phyloP scores from a whole-genome alignment of 257 asterid species.

The Capsicum rhomboideum region DNA sequence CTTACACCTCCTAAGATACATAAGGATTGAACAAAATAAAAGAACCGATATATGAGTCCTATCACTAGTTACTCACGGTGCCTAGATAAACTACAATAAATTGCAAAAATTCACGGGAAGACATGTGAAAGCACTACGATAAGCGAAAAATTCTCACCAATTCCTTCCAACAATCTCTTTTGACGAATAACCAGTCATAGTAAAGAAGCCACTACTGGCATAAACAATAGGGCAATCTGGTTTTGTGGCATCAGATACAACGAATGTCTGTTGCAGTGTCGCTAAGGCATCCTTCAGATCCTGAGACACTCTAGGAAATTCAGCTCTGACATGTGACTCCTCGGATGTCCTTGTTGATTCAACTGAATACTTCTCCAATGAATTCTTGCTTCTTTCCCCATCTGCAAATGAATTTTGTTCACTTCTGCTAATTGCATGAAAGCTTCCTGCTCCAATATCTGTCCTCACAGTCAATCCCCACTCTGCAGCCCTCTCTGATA shows the following conservation, averaged over 20 bases:
- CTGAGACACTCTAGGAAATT: constrained; percentile 73
- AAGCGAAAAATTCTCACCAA: constrained; percentile 46
- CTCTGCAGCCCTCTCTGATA: constrained; percentile 68
- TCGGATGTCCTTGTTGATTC: constrained; percentile 49
- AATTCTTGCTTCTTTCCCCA: constrained; percentile 39
- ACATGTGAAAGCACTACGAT: neutral
- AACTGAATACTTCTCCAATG: constrained; percentile 30
- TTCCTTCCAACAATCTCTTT: constrained; percentile 81
- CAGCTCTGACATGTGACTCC: constrained; percentile 31
- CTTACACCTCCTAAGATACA: neutral
- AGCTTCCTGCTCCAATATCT: constrained; percentile 57
- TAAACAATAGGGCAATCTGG: constrained; percentile 89
- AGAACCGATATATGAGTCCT: neutral
- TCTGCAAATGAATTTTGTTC: constrained; percentile 28
- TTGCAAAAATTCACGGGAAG: neutral
- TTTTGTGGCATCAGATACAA: constrained; percentile 93
- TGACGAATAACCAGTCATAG: constrained; percentile 82
- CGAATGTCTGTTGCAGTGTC: constrained; percentile 93
- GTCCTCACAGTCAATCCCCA: constrained; percentile 74
- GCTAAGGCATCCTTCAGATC: constrained; percentile 90
- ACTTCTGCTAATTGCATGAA: constrained; percentile 24
- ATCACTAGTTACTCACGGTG: neutral
- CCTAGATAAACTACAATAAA: neutral
- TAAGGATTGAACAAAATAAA: neutral
- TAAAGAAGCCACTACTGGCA: constrained; percentile 92